Conservation (phyloP, 208 protist genomes). For the Trypanosomatidae sp. region DNA sequence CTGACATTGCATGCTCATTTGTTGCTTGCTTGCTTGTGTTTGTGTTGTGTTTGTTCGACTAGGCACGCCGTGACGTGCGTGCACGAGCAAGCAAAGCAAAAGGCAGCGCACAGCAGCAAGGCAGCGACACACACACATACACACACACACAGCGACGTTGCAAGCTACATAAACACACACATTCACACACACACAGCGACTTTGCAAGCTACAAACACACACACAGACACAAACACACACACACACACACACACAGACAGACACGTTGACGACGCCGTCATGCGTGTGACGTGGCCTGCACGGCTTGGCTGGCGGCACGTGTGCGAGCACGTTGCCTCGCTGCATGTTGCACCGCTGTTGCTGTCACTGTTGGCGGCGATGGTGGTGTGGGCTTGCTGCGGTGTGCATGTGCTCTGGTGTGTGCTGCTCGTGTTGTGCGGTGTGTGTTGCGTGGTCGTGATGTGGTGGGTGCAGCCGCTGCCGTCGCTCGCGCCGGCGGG, state of each 20-base stretch:
- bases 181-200: not conserved
- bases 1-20: not conserved
- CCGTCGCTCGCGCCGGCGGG: conserved; percentile 25
- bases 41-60: no score
- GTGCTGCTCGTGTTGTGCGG: no score
- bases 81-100: not conserved
- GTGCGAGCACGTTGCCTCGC: no score
- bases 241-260: not conserved
- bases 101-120: not conserved
- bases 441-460: not conserved
- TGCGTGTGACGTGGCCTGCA: conserved; percentile 1
- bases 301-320: no score
- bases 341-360: no score
- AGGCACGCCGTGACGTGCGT: no score
- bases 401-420: not conserved
- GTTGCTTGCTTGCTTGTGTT: no score
- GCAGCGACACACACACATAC: not conserved
- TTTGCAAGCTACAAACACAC: not conserved
- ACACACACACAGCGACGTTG: not conserved
- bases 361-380: not conserved
- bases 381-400: not conserved
- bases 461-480: conserved; percentile 32
- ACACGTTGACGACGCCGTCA: not conserved
- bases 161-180: not conserved
- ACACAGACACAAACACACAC: not conserved